Percentiles rank a stretch among this genome's conserved stretches.
These are phyloP conservation scores for Rhododendron simsii DNA, from an alignment of 148 eudicot species.

Conservation along the genomic window DNA sequence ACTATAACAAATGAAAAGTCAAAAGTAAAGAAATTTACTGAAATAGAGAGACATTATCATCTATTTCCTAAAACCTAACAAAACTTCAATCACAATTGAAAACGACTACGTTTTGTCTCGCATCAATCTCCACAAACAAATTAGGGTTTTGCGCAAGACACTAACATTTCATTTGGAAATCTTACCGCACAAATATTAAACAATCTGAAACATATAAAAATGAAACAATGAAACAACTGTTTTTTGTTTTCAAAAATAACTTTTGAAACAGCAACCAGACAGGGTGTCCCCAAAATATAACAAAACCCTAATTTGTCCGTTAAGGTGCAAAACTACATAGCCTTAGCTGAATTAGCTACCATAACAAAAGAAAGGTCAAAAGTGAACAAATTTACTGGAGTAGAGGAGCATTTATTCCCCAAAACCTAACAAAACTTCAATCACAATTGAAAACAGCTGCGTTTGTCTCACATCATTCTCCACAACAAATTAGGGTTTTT, in stretches of 20 bases:
- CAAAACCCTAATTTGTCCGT: neutral
- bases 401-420: neutral
- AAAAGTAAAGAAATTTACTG: neutral
- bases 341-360: neutral
- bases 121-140: neutral
- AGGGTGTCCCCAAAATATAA: neutral
- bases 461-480: neutral
- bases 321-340: neutral
- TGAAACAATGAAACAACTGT: too few relatives aligned
- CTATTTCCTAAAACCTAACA: neutral
- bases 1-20: neutral
- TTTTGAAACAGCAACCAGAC: neutral
- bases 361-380: neutral
- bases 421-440: neutral
- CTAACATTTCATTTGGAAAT: neutral
- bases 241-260: neutral
- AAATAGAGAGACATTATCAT: neutral
- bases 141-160: constrained; percentile 8
- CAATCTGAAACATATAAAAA: neutral
- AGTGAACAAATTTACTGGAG: neutral
- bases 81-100: neutral
- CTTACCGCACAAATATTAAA: neutral
- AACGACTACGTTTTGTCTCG: neutral
- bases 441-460: neutral
- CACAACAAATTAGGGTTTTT: constrained; percentile 8